Conservation (phyloP, 352 stramenopile genomes). For the Pythium aristosporum region DNA sequence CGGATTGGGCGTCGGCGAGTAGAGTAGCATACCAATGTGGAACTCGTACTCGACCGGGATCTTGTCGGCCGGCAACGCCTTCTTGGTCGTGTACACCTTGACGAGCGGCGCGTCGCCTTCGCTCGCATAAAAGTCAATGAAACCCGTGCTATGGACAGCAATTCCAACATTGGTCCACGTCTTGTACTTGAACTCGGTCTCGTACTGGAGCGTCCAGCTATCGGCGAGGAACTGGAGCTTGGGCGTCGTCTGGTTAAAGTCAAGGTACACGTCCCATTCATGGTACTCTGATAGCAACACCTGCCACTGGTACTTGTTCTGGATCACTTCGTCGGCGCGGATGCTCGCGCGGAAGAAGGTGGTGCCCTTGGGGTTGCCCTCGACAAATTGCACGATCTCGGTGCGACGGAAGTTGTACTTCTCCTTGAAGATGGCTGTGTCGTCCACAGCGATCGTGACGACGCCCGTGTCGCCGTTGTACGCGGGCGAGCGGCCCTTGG, state of each 20-base stretch:
- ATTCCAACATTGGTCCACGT: no score
- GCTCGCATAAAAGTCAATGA: no score
- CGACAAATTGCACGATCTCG: constrained; percentile 35
- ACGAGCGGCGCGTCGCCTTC: no score
- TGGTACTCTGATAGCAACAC: constrained; percentile 13
- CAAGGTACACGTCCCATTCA: constrained; percentile 8
- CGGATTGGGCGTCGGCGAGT: no score
- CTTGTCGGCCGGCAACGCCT: no score
- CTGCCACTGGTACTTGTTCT: constrained; percentile 19
- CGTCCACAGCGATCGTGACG: constrained; percentile 34
- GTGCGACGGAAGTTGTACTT: constrained; percentile 32
- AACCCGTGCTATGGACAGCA: no score
- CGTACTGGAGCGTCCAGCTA: no score
- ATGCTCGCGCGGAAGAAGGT: constrained; percentile 36
- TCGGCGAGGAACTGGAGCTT: no score
- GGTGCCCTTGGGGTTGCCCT: constrained; percentile 26
- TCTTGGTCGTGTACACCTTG: no score
- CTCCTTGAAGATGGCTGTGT: constrained; percentile 29
- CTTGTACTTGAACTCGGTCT: no score
- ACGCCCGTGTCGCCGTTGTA: constrained; percentile 36
- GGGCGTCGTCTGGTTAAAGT: not conserved
- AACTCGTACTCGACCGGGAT: no score
- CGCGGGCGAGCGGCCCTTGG: constrained; percentile 27
- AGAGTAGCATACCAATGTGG: no score
- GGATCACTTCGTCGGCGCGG: constrained; percentile 13